Evolutionary conservation across 176 grass and related monocot species (phyloP).

Genomic region (Juncus effusus): DNA sequence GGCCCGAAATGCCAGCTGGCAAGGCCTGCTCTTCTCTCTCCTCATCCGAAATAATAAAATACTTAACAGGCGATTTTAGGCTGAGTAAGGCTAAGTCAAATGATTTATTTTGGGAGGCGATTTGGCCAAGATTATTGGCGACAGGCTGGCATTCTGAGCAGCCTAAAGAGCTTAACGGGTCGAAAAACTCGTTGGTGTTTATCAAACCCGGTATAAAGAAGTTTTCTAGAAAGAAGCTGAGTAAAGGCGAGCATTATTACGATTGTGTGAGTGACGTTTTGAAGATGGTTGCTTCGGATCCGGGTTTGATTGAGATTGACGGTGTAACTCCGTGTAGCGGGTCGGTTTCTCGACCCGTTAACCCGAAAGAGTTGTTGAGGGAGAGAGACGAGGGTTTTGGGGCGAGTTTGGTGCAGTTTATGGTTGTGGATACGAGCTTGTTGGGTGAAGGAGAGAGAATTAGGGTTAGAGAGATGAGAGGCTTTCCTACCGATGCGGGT

Average conservation of each 20-base stretch:
- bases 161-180: slow-evolving; percentile 60
- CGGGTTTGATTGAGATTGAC: slow-evolving; percentile 65
- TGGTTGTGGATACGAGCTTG: slow-evolving; percentile 86
- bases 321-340: slow-evolving; percentile 31
- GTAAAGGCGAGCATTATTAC: slow-evolving; percentile 85
- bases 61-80: slow-evolving; percentile 93
- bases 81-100: slow-evolving; percentile 86
- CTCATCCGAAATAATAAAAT: slow-evolving; percentile 79
- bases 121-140: slow-evolving; percentile 93
- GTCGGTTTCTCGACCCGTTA: slow-evolving; percentile 36
- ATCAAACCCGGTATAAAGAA: slow-evolving; percentile 65
- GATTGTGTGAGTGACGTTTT: slow-evolving; percentile 88
- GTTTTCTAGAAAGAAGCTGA: slow-evolving; percentile 69
- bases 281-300: slow-evolving; percentile 61
- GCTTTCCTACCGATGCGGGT: slow-evolving; percentile 56
- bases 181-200: slow-evolving; percentile 67
- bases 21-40: slow-evolving; percentile 82
- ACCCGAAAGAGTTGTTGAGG: slow-evolving; percentile 19
- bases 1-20: slow-evolving; percentile 62
- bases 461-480: slow-evolving; percentile 66
- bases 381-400: slow-evolving; percentile 6
- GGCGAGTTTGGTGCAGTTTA: slow-evolving; percentile 67
- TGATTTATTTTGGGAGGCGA: slow-evolving; percentile 96
- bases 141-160: slow-evolving; percentile 95
- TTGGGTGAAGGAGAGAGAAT: slow-evolving; percentile 53